phyloP scores from a whole-genome alignment of 73 alveolate species.

The Uronychia setigera region DNA sequence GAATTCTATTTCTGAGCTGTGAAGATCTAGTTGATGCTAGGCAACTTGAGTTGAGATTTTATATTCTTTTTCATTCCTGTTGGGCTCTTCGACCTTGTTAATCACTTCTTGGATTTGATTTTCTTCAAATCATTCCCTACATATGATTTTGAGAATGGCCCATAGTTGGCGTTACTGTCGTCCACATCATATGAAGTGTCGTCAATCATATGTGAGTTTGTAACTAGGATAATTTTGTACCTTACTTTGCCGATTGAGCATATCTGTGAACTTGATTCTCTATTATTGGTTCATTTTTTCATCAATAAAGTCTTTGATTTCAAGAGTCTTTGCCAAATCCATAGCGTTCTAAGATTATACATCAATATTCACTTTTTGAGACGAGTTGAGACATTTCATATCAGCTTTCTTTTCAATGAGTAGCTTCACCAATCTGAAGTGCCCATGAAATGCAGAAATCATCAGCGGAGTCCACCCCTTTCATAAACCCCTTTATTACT shows the following conservation, averaged over 20 bases:
- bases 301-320: neutral
- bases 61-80: too few relatives aligned
- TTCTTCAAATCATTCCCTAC: too few relatives aligned
- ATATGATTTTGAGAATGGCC: too few relatives aligned
- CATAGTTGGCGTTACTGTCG: too few relatives aligned
- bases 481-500: neutral
- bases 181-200: too few relatives aligned
- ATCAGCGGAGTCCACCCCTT: neutral
- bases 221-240: too few relatives aligned
- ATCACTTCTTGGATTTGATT: too few relatives aligned
- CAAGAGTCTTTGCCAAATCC: neutral
- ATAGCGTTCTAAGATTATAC: neutral
- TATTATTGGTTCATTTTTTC: neutral
- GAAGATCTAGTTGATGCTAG: too few relatives aligned
- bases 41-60: too few relatives aligned
- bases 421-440: neutral
- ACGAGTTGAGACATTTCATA: neutral
- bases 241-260: neutral
- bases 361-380: neutral
- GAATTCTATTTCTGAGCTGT: too few relatives aligned
- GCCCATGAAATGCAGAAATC: neutral
- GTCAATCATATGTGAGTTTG: too few relatives aligned
- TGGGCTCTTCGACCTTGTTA: too few relatives aligned
- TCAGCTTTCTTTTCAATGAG: neutral
- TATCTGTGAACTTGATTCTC: neutral